phyloP scores from a whole-genome alignment of 805 yeast genomes.

The Saccharomyces jurei region DNA sequence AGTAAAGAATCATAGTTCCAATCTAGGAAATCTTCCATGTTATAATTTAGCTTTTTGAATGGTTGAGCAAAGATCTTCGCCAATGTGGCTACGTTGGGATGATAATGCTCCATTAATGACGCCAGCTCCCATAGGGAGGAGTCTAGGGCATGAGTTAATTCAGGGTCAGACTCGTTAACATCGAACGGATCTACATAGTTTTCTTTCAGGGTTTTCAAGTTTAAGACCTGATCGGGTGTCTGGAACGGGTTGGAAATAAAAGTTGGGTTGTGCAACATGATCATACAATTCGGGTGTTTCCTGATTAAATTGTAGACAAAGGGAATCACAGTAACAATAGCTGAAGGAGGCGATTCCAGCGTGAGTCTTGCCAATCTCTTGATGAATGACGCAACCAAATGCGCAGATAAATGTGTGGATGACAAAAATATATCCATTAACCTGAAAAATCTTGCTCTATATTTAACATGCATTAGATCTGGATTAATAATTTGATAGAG shows the following conservation, averaged over 20 bases:
- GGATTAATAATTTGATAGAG: conserved; percentile 75
- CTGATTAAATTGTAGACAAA: conserved; percentile 82
- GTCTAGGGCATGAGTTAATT: conserved; percentile 66
- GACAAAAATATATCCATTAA: conserved; percentile 76
- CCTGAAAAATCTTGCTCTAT: conserved; percentile 82
- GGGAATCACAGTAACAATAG: conserved; percentile 81
- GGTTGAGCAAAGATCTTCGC: conserved; percentile 87
- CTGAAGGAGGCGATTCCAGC: conserved; percentile 76
- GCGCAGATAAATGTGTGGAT: conserved; percentile 79
- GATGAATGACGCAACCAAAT: conserved; percentile 81
- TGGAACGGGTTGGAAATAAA: conserved; percentile 24
- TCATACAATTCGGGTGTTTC: conserved; percentile 91
- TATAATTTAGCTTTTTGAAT: conserved; percentile 76
- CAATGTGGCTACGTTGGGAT: conserved; percentile 89
- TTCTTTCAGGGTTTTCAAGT: conserved; percentile 11
- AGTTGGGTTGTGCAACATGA: conserved; percentile 55
- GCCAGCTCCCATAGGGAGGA: conserved; percentile 92
- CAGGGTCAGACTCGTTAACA: conserved; percentile 60
- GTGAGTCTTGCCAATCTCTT: conserved; percentile 72
- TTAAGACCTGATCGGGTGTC: conserved; percentile 22
- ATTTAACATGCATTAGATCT: conserved; percentile 63
- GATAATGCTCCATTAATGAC: conserved; percentile 74
- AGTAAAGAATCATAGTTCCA: conserved; percentile 70
- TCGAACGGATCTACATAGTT: conserved; percentile 59
- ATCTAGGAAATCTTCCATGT: conserved; percentile 89